Conservation (phyloP, 176 grass and related monocot genomes). For the Musa schizocarpa region DNA sequence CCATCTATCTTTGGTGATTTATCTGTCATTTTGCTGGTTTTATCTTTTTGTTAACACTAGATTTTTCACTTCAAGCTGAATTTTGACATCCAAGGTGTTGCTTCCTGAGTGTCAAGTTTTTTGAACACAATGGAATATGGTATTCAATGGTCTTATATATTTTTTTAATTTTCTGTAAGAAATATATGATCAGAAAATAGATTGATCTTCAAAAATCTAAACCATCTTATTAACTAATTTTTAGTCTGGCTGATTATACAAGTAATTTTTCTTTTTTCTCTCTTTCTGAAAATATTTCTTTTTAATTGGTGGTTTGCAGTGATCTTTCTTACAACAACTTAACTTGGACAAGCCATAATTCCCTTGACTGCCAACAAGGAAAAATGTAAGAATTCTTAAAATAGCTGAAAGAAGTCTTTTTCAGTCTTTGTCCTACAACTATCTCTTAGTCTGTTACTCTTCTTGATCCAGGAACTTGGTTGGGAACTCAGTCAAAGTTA, state of each 20-base stretch:
- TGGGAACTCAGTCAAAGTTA: neutral
- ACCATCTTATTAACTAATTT: slow-evolving; percentile 21
- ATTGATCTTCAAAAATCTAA: neutral
- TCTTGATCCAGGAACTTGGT: neutral
- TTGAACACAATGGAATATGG: neutral
- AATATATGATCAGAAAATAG: too few relatives aligned
- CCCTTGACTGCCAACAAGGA: neutral
- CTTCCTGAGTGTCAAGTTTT: neutral
- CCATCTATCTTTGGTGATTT: too few relatives aligned
- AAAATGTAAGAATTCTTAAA: neutral
- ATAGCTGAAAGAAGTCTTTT: neutral
- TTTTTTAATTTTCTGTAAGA: neutral
- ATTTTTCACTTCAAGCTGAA: too few relatives aligned
- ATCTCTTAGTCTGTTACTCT: neutral
- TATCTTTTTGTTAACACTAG: too few relatives aligned
- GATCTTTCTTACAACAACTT: slow-evolving; percentile 7
- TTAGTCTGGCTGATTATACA: neutral
- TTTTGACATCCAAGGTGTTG: too few relatives aligned
- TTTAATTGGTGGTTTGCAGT: neutral
- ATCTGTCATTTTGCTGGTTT: too few relatives aligned
- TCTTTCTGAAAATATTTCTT: neutral
- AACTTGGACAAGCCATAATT: neutral
- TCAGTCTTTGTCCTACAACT: neutral
- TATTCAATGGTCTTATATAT: neutral
- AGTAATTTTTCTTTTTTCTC: neutral